A percentile compares a stretch with the other conserved stretches of the same genome.
phyloP scores from a whole-genome alignment of 2,329 filamentous ascomycete genomes.

The Cytospora piceicola region DNA sequence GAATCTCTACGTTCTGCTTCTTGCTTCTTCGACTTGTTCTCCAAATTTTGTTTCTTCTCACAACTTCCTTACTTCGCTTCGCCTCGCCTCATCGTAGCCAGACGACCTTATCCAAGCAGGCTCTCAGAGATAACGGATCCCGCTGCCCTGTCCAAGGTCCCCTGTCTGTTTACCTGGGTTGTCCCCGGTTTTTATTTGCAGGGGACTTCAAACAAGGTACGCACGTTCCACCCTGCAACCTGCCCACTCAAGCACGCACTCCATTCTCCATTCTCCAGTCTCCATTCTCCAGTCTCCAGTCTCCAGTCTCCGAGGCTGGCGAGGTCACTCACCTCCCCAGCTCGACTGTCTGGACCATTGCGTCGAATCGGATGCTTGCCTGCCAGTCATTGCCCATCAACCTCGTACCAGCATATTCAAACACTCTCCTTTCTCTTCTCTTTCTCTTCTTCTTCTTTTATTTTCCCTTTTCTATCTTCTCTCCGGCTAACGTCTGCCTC shows the following conservation, averaged over 20 bases:
- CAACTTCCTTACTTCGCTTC: neutral
- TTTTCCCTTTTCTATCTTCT: conserved; percentile 4
- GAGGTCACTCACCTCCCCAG: conserved; percentile 27
- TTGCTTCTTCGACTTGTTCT: neutral
- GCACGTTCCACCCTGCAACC: conserved; percentile 24
- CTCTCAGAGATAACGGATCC: conserved; percentile 14
- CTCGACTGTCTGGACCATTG: conserved; percentile 24
- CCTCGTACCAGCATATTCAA: conserved; percentile 25
- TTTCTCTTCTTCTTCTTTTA: neutral
- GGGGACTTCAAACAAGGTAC: conserved; percentile 19
- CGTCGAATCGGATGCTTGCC: conserved; percentile 30
- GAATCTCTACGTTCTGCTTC: neutral
- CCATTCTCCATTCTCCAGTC: neutral
- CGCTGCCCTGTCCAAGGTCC: conserved; percentile 17
- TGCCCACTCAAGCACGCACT: conserved; percentile 19
- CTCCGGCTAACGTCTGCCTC: conserved; percentile 33
- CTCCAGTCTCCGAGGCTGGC: conserved; percentile 13
- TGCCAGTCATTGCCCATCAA: conserved; percentile 26
- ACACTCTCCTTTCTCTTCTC: conserved; percentile 12
- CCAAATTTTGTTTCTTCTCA: neutral
- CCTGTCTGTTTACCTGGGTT: conserved; percentile 17
- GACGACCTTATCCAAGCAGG: conserved; percentile 23
- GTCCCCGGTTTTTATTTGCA: conserved; percentile 14
- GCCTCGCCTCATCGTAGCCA: conserved; percentile 7
- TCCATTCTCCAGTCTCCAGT: conserved; percentile 12